These are phyloP conservation scores for Phytopythium boreale DNA, from an alignment of 352 stramenopile species.

Conservation along the genomic window DNA sequence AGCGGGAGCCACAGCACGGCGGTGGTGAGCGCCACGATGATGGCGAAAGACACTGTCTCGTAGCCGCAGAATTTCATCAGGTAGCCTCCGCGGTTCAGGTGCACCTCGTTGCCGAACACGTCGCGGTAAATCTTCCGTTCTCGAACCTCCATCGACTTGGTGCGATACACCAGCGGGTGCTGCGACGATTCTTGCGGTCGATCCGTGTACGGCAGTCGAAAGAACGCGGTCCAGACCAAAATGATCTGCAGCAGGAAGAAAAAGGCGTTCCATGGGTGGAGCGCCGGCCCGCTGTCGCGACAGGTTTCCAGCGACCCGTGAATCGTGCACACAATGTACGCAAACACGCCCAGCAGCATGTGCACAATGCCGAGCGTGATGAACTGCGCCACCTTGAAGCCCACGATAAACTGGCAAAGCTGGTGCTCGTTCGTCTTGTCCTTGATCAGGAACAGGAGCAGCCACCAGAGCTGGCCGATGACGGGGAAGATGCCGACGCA, in stretches of 20 bases:
- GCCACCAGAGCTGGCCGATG: constrained; percentile 89
- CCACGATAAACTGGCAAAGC: constrained; percentile 91
- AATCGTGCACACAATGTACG: constrained; percentile 75
- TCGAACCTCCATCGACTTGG: constrained; percentile 39
- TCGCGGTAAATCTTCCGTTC: constrained; percentile 59
- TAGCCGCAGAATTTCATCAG: constrained; percentile 87
- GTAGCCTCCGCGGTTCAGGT: constrained; percentile 78
- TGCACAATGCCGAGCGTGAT: constrained; percentile 81
- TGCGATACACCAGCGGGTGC: constrained; percentile 48
- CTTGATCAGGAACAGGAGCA: constrained; percentile 88
- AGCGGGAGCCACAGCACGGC: constrained; percentile 69
- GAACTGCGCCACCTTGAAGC: constrained; percentile 90
- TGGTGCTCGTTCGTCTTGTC: constrained; percentile 92
- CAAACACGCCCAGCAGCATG: constrained; percentile 54
- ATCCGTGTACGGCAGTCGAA: constrained; percentile 78
- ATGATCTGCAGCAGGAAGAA: constrained; percentile 86
- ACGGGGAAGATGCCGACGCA: constrained; percentile 79
- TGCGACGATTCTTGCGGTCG: constrained; percentile 53
- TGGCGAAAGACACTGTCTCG: constrained; percentile 75
- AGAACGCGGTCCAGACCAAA: constrained; percentile 83
- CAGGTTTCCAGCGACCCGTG: constrained; percentile 56
- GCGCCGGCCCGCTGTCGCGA: constrained; percentile 45
- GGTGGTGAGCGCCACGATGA: constrained; percentile 62
- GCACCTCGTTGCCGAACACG: constrained; percentile 78
- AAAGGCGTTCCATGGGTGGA: constrained; percentile 67